These are phyloP conservation scores for Epichloe uncinata DNA, from an alignment of 2,329 filamentous ascomycete genomes.

Conservation along the genomic window DNA sequence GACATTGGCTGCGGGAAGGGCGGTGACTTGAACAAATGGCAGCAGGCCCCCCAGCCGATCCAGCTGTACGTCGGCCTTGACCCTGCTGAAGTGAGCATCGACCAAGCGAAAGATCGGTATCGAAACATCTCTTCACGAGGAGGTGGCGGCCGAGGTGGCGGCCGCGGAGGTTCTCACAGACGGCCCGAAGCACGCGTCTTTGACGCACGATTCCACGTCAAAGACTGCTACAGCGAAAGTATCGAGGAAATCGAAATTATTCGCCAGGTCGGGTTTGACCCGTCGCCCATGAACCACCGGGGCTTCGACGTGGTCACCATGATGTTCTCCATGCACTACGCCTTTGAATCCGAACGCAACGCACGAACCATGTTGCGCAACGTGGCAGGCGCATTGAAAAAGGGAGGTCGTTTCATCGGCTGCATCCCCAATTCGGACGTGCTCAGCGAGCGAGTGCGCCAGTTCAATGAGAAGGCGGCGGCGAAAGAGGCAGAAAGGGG, in stretches of 20 bases:
- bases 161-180: conserved; percentile 35
- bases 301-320: conserved; percentile 95
- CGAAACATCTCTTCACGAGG: conserved; percentile 52
- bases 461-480: conserved; percentile 48
- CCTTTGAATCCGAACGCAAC: conserved; percentile 85
- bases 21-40: conserved; percentile 91
- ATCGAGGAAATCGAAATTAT: conserved; percentile 73
- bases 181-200: conserved; percentile 49
- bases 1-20: conserved; percentile 97
- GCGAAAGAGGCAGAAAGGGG: conserved; percentile 29
- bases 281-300: conserved; percentile 55
- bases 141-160: conserved; percentile 42
- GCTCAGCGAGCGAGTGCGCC: conserved; percentile 63
- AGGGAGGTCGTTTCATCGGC: conserved; percentile 87
- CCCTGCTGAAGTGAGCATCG: conserved; percentile 81
- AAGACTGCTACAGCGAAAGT: conserved; percentile 83
- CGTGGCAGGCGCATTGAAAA: conserved; percentile 78
- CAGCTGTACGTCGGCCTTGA: conserved; percentile 89
- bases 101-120: conserved; percentile 80
- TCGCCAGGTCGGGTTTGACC: conserved; percentile 75
- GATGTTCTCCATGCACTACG: conserved; percentile 99
- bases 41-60: conserved; percentile 82
- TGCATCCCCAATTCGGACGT: conserved; percentile 96
- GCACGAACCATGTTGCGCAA: conserved; percentile 87
- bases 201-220: conserved; percentile 75